Conservation (phyloP, 2,329 filamentous ascomycete species). For the Berkeleyomyces basicola region DNA sequence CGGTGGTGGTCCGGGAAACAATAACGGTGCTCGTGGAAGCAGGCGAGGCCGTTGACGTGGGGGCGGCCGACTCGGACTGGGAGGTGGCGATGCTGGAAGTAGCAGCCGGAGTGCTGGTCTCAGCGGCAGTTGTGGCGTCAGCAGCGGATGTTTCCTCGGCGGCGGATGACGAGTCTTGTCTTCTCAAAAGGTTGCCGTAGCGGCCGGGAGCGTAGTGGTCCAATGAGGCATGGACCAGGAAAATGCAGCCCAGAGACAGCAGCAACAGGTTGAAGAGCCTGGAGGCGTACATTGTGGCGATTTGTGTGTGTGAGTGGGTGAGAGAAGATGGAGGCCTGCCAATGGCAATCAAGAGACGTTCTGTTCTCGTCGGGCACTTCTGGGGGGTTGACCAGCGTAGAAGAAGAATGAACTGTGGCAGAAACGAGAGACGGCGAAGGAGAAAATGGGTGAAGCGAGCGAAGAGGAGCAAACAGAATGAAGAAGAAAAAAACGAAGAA, state of each 20-base stretch:
- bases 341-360: neutral
- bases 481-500: neutral
- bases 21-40: neutral
- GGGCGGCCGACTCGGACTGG: neutral
- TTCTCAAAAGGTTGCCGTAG: slow-evolving; percentile 8
- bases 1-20: neutral
- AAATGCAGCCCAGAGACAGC: slow-evolving; percentile 30
- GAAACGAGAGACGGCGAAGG: neutral
- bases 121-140: neutral
- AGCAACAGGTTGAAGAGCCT: slow-evolving; percentile 31
- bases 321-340: neutral
- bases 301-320: neutral
- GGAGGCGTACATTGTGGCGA: slow-evolving; percentile 30
- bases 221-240: slow-evolving; percentile 28
- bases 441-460: neutral
- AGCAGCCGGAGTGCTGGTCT: neutral
- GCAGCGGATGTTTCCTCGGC: neutral
- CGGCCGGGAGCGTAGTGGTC: slow-evolving; percentile 14
- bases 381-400: too few relatives aligned
- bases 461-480: neutral
- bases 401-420: neutral
- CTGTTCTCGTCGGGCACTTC: too few relatives aligned
- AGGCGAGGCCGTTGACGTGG: neutral
- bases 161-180: slow-evolving; percentile 3
- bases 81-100: neutral